Conservation (phyloP, 1,284 basidiomycete genomes). For the Moesziomyces parantarcticus region DNA sequence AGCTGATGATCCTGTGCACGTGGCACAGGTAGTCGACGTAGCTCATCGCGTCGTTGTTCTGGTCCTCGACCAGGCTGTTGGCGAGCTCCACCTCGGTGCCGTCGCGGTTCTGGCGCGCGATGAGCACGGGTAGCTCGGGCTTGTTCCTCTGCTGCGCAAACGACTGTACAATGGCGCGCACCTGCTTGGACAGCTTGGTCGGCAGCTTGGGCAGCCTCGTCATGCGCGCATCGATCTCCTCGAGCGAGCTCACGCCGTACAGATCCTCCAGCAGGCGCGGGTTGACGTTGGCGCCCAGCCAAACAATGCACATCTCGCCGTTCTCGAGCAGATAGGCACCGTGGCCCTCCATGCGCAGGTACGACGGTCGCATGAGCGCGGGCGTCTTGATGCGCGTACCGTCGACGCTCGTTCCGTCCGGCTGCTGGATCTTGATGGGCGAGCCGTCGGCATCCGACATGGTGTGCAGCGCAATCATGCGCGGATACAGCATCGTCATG, state of each 20-base stretch:
- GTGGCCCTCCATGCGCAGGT: slow-evolving; percentile 87
- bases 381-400: slow-evolving; percentile 77
- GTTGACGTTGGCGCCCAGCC: slow-evolving; percentile 86
- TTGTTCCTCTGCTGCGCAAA: slow-evolving; percentile 76
- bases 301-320: slow-evolving; percentile 87
- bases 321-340: slow-evolving; percentile 96
- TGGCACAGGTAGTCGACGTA: slow-evolving; percentile 67
- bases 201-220: slow-evolving; percentile 79
- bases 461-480: slow-evolving; percentile 88
- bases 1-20: slow-evolving; percentile 64
- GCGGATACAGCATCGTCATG: slow-evolving; percentile 87
- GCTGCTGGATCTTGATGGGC: slow-evolving; percentile 71
- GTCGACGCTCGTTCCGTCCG: slow-evolving; percentile 67
- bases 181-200: slow-evolving; percentile 83
- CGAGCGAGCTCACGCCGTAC: slow-evolving; percentile 83
- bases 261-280: slow-evolving; percentile 85
- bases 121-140: slow-evolving; percentile 75
- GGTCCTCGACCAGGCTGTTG: slow-evolving; percentile 96
- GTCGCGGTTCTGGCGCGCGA: slow-evolving; percentile 93
- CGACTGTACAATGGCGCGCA: slow-evolving; percentile 82
- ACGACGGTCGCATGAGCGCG: slow-evolving; percentile 82
- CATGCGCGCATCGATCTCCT: slow-evolving; percentile 79
- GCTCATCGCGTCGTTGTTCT: slow-evolving; percentile 89
- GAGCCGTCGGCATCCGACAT: slow-evolving; percentile 79
- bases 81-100: slow-evolving; percentile 94